Conservation (phyloP, 768 basidiomycete species). For the Rhizopogon rudus region DNA sequence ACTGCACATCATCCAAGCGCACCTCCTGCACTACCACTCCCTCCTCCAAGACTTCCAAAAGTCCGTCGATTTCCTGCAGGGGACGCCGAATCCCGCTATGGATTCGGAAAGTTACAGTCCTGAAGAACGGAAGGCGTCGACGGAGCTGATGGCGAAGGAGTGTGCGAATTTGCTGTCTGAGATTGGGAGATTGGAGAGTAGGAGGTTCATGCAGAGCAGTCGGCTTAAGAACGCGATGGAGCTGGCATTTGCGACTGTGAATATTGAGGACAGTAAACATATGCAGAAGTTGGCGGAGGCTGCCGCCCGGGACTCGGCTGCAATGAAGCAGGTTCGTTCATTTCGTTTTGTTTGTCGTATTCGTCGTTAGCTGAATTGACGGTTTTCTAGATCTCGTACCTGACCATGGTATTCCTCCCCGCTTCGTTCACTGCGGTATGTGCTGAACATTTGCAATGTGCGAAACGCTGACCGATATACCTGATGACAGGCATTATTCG, state of each 20-base stretch:
- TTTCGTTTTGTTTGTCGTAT: background rate
- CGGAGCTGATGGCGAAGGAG: conserved; percentile 4
- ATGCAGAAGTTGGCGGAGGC: conserved; percentile 4
- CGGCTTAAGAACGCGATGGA: conserved; percentile 21
- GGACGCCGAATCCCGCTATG: conserved; percentile 47
- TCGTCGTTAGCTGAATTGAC: background rate
- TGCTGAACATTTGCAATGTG: background rate
- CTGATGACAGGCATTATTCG: conserved; percentile 22
- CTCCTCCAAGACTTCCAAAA: conserved; percentile 53
- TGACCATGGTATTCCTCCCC: conserved; percentile 56
- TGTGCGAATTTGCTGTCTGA: conserved; percentile 33
- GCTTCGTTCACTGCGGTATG: conserved; percentile 36
- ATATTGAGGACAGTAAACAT: conserved; percentile 39
- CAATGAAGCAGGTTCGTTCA: conserved; percentile 17
- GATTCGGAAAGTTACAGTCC: conserved; percentile 16
- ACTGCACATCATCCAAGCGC: conserved; percentile 52
- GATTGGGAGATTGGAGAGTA: conserved; percentile 38
- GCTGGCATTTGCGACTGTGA: conserved; percentile 47
- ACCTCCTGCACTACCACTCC: conserved; percentile 50
- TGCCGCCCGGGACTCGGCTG: conserved; percentile 6
- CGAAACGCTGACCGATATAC: conserved; percentile 2
- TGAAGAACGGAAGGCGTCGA: background rate
- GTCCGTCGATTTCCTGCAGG: conserved; percentile 42
- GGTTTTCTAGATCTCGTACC: conserved; percentile 39
- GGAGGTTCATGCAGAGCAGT: conserved; percentile 24